phyloP scores from a whole-genome alignment of 2,329 filamentous ascomycete species.

The Arthroderma sp. region DNA sequence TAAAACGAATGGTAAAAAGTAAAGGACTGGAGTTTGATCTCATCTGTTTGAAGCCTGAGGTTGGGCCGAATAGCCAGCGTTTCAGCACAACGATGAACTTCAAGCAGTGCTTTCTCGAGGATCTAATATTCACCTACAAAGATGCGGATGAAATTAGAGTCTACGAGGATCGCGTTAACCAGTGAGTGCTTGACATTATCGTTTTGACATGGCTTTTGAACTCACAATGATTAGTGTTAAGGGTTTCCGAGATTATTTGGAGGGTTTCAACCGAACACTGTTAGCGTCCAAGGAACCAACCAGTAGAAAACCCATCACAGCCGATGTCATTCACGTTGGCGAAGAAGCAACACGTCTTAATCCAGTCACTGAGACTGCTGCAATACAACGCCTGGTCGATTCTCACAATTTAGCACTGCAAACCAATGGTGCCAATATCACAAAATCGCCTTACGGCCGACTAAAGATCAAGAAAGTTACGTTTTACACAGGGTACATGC shows the following conservation, averaged over 20 bases:
- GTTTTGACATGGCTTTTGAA: slow-evolving; percentile 9
- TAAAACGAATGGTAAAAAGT: slow-evolving; percentile 67
- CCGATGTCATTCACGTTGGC: slow-evolving; percentile 75
- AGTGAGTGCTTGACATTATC: slow-evolving; percentile 27
- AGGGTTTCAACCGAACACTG: slow-evolving; percentile 55
- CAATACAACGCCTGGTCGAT: slow-evolving; percentile 82
- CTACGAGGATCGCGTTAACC: slow-evolving; percentile 51
- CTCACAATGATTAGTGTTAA: slow-evolving; percentile 41
- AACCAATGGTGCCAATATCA: slow-evolving; percentile 20
- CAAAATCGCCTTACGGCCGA: slow-evolving; percentile 32
- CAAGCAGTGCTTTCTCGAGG: slow-evolving; percentile 73
- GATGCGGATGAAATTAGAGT: slow-evolving; percentile 65
- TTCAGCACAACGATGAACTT: slow-evolving; percentile 80
- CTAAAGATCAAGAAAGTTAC: slow-evolving; percentile 74
- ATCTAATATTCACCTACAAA: slow-evolving; percentile 74
- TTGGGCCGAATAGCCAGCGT: slow-evolving; percentile 63
- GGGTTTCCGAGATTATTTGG: slow-evolving; percentile 74
- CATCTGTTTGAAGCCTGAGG: slow-evolving; percentile 71
- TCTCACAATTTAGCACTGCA: slow-evolving; percentile 52
- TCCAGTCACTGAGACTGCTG: slow-evolving; percentile 64
- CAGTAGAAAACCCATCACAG: slow-evolving; percentile 51
- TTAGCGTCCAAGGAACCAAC: slow-evolving; percentile 30
- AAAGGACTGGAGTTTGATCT: slow-evolving; percentile 79
- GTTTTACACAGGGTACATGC: slow-evolving; percentile 85
- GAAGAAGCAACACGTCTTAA: slow-evolving; percentile 63